A percentile compares a stretch with the other conserved stretches of the same genome.
Evolutionary conservation across 2,329 filamentous ascomycete species (phyloP).

Genomic region (Hypoxylon sp.): DNA sequence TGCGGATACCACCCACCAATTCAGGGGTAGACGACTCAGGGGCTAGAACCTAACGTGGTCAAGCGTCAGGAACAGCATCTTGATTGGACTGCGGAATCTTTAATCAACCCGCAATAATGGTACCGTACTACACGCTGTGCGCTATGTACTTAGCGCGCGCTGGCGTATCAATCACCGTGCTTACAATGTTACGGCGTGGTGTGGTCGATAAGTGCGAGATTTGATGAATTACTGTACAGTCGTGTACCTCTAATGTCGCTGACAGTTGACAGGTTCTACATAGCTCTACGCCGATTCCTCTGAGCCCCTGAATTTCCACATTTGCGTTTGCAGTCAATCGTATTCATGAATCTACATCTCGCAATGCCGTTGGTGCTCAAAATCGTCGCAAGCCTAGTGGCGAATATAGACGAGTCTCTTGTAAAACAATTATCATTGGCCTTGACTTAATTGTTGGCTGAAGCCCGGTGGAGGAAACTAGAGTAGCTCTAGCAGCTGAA

Average conservation of each 20-base stretch:
- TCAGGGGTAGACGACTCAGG: slow-evolving; percentile 29
- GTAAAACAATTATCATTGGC: too few species aligned
- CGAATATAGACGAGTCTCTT: too few species aligned
- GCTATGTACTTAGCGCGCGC: slow-evolving; percentile 22
- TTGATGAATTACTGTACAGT: slow-evolving; percentile 11
- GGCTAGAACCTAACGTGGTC: slow-evolving; percentile 30
- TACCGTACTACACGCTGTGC: too few species aligned
- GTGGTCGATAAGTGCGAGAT: slow-evolving; percentile 5
- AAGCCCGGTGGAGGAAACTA: too few species aligned
- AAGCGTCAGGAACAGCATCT: slow-evolving; percentile 44
- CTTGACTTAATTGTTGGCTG: too few species aligned
- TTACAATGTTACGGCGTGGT: slow-evolving; percentile 16
- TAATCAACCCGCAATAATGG: slow-evolving; percentile 34
- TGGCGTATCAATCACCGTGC: slow-evolving; percentile 29
- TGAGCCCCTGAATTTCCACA: slow-evolving; percentile 26
- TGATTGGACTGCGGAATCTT: slow-evolving; percentile 43
- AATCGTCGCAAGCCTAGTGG: too few species aligned
- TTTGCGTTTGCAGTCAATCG: too few species aligned
- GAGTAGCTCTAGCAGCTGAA: too few species aligned
- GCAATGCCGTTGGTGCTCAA: slow-evolving; percentile 2
- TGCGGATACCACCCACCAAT: slow-evolving; percentile 23
- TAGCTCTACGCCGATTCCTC: slow-evolving; percentile 11
- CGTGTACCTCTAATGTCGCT: slow-evolving; percentile 11
- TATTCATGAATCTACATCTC: slow-evolving; percentile 5
- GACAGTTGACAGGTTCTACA: slow-evolving; percentile 7